A percentile compares a stretch with the other conserved stretches of the same genome.
Conservation (phyloP, 129 eudicot species). For the Ambrosia artemisiifolia region DNA sequence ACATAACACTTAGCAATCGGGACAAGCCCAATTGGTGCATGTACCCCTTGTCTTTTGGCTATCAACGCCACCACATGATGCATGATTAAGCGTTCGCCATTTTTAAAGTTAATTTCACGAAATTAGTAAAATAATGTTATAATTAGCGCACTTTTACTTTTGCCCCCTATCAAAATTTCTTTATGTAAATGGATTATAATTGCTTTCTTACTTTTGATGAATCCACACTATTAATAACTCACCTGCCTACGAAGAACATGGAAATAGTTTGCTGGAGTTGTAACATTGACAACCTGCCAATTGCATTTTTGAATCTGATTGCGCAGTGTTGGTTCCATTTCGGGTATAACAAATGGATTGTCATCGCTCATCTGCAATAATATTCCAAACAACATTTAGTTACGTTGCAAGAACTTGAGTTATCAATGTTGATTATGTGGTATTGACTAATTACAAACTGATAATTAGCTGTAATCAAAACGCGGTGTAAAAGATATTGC, state of each 20-base stretch:
- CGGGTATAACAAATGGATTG: conserved; percentile 44
- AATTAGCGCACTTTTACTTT: no score
- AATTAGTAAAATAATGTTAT: no score
- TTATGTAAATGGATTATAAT: background rate
- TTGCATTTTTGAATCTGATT: conserved; percentile 93
- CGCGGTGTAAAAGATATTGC: background rate
- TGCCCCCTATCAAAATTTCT: background rate
- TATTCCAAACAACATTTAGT: background rate
- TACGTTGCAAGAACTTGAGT: background rate
- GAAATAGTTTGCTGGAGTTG: conserved; percentile 96
- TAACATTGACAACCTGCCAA: conserved; percentile 96
- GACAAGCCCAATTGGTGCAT: no score
- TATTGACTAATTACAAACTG: background rate
- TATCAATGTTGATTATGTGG: background rate
- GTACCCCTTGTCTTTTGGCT: no score
- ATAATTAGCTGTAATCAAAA: background rate
- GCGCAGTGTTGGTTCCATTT: conserved; percentile 55
- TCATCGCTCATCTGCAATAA: conserved; percentile 87
- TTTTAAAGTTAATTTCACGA: no score
- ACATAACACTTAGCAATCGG: no score
- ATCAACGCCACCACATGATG: no score
- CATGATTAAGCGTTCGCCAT: no score
- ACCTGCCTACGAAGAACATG: conserved; percentile 95
- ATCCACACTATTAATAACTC: conserved; percentile 17
- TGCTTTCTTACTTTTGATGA: background rate